Conservation (phyloP, 352 stramenopile species). For the Phytopythium oedochilum region DNA sequence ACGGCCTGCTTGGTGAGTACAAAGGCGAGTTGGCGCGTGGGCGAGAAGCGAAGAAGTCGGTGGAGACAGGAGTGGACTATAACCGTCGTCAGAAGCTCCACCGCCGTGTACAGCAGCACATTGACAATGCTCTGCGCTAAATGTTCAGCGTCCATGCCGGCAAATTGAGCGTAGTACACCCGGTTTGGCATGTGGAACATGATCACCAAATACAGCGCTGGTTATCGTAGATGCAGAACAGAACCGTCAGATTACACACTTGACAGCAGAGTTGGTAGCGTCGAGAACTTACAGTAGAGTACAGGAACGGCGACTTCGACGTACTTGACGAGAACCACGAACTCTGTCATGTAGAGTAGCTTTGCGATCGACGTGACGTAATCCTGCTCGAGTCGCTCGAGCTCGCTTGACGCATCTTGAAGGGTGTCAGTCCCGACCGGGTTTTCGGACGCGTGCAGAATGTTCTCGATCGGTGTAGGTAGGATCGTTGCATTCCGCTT, state of each 20-base stretch:
- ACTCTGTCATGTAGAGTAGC: slow-evolving; percentile 26
- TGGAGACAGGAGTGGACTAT: slow-evolving; percentile 4
- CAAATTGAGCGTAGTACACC: slow-evolving; percentile 23
- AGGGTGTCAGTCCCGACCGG: no score
- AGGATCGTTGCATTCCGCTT: no score
- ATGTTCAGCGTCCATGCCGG: background rate
- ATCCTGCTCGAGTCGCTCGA: slow-evolving; percentile 7
- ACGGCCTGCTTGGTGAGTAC: slow-evolving; percentile 14
- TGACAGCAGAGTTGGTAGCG: background rate
- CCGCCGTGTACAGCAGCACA: slow-evolving; percentile 15
- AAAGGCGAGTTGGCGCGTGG: slow-evolving; percentile 18
- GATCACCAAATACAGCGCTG: slow-evolving; percentile 16
- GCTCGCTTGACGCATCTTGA: background rate
- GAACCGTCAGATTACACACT: no score
- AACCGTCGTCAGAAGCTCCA: slow-evolving; percentile 23
- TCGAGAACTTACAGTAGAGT: slow-evolving; percentile 27
- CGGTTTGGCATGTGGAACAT: slow-evolving; percentile 21
- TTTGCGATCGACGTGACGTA: slow-evolving; percentile 12
- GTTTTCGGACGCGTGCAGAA: no score
- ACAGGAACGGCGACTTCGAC: slow-evolving; percentile 22
- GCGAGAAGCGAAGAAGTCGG: slow-evolving; percentile 8
- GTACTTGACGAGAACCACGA: slow-evolving; percentile 29
- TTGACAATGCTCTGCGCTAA: slow-evolving; percentile 2
- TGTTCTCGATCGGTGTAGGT: no score
- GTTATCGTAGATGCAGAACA: background rate